These are phyloP conservation scores for Penicillium lividum DNA, from an alignment of 495 filamentous ascomycete genomes.

Conservation along the genomic window DNA sequence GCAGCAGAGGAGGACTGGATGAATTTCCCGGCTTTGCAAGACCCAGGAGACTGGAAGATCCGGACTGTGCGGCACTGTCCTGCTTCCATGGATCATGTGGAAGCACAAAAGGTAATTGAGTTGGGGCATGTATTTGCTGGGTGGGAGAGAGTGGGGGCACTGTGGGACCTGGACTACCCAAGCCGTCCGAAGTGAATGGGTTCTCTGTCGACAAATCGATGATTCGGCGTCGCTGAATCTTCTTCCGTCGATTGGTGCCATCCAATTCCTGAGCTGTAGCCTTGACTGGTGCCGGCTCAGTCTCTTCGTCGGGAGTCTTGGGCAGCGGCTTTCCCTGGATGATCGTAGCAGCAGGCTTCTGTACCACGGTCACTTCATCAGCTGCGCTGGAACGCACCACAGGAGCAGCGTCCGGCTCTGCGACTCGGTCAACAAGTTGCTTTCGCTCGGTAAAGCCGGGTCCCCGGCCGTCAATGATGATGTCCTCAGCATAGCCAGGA, in stretches of 20 bases:
- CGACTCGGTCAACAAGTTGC: conserved; percentile 79
- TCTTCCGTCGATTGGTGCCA: conserved; percentile 48
- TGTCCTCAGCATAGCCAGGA: conserved; percentile 86
- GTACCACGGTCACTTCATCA: conserved; percentile 60
- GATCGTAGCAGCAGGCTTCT: conserved; percentile 43
- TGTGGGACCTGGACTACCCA: conserved; percentile 30
- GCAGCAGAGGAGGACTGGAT: conserved; percentile 20
- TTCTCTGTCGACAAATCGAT: conserved; percentile 76
- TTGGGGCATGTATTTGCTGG: conserved; percentile 36
- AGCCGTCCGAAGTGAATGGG: conserved; percentile 38
- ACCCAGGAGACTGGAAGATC: conserved; percentile 31
- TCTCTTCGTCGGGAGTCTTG: conserved; percentile 53
- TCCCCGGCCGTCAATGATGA: conserved; percentile 80
- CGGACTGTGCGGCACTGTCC: conserved; percentile 37
- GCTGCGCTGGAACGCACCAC: conserved; percentile 68
- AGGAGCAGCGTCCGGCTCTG: conserved; percentile 70
- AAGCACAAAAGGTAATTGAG: conserved; percentile 28
- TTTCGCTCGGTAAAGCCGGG: conserved; percentile 82
- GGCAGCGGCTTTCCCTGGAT: conserved; percentile 12
- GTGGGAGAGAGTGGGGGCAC: conserved; percentile 32
- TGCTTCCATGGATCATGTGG: conserved; percentile 39
- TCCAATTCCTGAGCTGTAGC: conserved; percentile 29
- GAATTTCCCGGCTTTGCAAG: conserved; percentile 21
- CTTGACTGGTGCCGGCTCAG: conserved; percentile 50
- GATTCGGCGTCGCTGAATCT: conserved; percentile 68